These are phyloP conservation scores for Ganoderma multipileum DNA, from an alignment of 1,284 basidiomycete species.

Conservation along the genomic window DNA sequence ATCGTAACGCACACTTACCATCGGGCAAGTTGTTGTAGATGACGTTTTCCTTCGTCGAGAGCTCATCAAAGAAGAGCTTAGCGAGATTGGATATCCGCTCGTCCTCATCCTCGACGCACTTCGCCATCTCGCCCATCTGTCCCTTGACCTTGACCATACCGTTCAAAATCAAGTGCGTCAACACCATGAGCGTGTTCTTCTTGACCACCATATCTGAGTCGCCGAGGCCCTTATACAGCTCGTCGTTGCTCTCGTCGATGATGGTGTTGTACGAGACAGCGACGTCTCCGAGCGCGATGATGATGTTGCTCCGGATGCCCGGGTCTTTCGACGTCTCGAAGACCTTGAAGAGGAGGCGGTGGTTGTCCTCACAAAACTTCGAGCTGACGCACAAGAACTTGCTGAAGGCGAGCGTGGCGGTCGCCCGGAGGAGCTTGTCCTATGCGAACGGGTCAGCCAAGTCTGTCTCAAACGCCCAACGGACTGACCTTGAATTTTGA, in stretches of 20 bases:
- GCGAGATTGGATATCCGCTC: constrained; percentile 90
- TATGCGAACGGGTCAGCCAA: constrained; percentile 40
- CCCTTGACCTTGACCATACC: constrained; percentile 99
- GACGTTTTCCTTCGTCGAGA: constrained; percentile 98
- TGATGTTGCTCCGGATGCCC: constrained; percentile 93
- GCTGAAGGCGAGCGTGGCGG: constrained; percentile 89
- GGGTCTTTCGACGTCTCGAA: constrained; percentile 91
- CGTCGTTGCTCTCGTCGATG: constrained; percentile 96
- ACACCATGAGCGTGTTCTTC: constrained; percentile 99
- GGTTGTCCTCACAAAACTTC: constrained; percentile 91
- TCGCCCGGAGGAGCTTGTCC: constrained; percentile 87
- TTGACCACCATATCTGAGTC: constrained; percentile 91
- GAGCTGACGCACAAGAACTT: constrained; percentile 98
- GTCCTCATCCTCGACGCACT: constrained; percentile 96
- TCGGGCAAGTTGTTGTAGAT: constrained; percentile 99
- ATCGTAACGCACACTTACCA: constrained; percentile 49
- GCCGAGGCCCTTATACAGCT: constrained; percentile 92
- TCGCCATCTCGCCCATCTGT: constrained; percentile 99
- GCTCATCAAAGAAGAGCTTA: constrained; percentile 95
- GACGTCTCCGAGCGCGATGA: constrained; percentile 96
- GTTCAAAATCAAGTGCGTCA: constrained; percentile 96
- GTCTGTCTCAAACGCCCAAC: neutral
- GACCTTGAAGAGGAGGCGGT: constrained; percentile 91
- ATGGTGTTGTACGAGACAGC: constrained; percentile 97
- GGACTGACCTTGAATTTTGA: constrained; percentile 80